Evolutionary conservation across 768 basidiomycete genomes (phyloP), one percentile per base, ranked within the genome.

Genomic region (Boletus rufocinnamomeus): DNA sequence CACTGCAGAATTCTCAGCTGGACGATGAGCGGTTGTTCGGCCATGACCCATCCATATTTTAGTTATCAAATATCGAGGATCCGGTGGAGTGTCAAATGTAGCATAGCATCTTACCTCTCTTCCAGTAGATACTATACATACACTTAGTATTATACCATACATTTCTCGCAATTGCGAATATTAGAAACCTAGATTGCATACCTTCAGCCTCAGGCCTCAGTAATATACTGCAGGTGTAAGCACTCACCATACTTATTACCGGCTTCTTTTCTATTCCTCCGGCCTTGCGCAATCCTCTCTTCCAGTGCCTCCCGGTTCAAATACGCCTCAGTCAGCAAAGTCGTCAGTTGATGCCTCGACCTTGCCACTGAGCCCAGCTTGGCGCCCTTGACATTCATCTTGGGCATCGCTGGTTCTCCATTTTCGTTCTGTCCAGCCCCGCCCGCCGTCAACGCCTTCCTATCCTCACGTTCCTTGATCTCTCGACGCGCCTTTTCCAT

Each of bases 231-330:
- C 14, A 9, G 28, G n/a, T 3, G 9, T 1, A 34, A 48, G 30
- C n/a, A 75, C 81, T 59, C 65, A 88, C 93, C 93, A 65, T 95
- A 94, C 80, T 94, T 95, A 74, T 91, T 93, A 11, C 93, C 93
- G 0, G 93, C 91, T 68, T 93, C 90, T 70, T 94, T 94, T 60
- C 91, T 80, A 66, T 94, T 94, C 60, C 89, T 79, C 60, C 86
- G 80, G 2, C 87, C 91, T 72, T 92, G 85, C 0, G 93, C 92
- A 63, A 94, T 91, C 75, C 75, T 85, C 59, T 93, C 91, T 70
- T 95, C 93, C 61, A 95, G 66, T 0, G 82, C 85, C 53, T 92
- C 92, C 34, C 92, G 84, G 66, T 94, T 94, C 68, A 85, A 73
- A 68, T 92, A 93, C 1, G 93, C 93, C 56, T 94, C 89, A 41